Evolutionary conservation across 129 eudicot genomes (phyloP).

Genomic region (Chrysanthemum makinoi): DNA sequence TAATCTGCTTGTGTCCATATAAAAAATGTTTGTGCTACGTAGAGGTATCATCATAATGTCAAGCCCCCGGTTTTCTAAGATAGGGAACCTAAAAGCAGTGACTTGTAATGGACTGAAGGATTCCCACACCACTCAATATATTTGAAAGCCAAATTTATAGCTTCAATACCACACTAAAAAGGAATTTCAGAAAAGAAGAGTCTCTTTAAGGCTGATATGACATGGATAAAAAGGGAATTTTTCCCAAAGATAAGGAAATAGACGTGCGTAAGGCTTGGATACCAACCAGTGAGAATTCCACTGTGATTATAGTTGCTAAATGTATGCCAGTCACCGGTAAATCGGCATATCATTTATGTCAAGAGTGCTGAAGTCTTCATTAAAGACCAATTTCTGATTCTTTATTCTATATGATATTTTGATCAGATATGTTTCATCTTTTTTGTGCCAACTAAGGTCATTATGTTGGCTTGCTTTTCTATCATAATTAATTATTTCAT

Average conservation of each 20-base stretch:
- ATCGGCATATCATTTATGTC: not conserved
- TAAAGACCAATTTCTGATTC: constrained; percentile 12
- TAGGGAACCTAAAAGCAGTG: constrained; percentile 28
- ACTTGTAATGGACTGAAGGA: constrained; percentile 22
- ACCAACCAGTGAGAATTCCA: constrained; percentile 29
- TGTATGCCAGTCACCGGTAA: constrained; percentile 4
- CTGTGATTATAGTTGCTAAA: constrained; percentile 14
- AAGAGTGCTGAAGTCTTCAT: constrained; percentile 16
- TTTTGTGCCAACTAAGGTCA: constrained; percentile 17
- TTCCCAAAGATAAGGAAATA: constrained; percentile 54
- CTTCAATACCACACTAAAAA: constrained; percentile 31
- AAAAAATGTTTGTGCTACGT: not conserved
- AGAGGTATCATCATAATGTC: constrained; percentile 13
- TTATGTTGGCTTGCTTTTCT: constrained; percentile 24
- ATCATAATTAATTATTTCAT: constrained; percentile 13
- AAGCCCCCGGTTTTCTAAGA: constrained; percentile 18
- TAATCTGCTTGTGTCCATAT: constrained; percentile 24
- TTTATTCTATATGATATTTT: constrained; percentile 15
- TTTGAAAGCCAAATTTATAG: constrained; percentile 25
- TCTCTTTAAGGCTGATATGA: constrained; percentile 23
- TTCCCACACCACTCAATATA: constrained; percentile 37
- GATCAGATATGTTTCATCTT: constrained; percentile 23
- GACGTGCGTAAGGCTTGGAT: constrained; percentile 27
- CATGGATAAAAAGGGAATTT: constrained; percentile 34
- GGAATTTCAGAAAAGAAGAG: constrained; percentile 26